Evolutionary conservation across 2,329 filamentous ascomycete species (phyloP).

Genomic region (Macroventuria anomochaeta): DNA sequence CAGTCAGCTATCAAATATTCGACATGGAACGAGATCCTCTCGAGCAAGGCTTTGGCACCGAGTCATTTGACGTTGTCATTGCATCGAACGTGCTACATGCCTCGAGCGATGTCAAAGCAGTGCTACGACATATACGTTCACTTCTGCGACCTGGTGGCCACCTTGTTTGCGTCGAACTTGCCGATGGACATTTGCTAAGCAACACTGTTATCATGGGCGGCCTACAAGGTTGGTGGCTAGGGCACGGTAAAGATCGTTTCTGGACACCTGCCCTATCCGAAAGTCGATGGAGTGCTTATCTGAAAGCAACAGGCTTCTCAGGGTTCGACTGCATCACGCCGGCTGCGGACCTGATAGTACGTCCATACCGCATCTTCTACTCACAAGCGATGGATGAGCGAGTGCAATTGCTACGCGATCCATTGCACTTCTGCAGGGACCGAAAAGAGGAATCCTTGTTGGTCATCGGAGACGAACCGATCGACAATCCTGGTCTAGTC

Average conservation of each 20-base stretch:
- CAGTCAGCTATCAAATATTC: constrained; percentile 18
- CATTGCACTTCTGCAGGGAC: constrained; percentile 6
- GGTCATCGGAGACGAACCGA: background rate
- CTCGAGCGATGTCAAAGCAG: constrained; percentile 7
- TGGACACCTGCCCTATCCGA: background rate
- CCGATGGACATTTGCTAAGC: background rate
- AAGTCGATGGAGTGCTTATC: constrained; percentile 29
- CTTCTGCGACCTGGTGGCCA: constrained; percentile 39
- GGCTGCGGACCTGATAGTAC: background rate
- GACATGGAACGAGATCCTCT: constrained; percentile 46
- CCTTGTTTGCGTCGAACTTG: background rate
- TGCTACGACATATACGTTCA: constrained; percentile 15
- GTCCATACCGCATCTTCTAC: constrained; percentile 4
- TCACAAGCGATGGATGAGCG: constrained; percentile 12
- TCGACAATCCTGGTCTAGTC: background rate
- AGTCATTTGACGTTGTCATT: constrained; percentile 26
- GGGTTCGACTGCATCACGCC: constrained; percentile 11
- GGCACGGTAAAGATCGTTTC: constrained; percentile 15
- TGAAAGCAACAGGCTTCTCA: constrained; percentile 16
- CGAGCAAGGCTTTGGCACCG: constrained; percentile 17
- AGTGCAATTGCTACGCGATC: constrained; percentile 11
- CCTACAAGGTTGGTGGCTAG: constrained; percentile 52
- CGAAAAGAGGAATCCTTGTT: background rate
- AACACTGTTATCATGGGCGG: constrained; percentile 18
- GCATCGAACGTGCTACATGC: constrained; percentile 24